Conservation (phyloP, 108 stramenopile species). For the Aurantiochytrium sp. region DNA sequence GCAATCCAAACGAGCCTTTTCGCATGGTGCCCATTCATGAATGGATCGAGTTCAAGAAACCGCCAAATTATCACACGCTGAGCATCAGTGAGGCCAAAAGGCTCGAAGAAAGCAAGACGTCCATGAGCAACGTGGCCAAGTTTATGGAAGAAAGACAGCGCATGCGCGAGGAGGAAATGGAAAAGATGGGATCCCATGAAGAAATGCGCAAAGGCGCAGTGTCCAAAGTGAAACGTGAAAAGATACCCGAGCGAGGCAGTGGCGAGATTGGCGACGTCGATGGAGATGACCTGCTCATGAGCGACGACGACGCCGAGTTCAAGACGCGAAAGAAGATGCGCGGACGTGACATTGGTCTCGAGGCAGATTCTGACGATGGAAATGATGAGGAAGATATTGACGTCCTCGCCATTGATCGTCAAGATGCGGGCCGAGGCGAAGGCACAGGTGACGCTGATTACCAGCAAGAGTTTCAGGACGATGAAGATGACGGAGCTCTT, state of each 20-base stretch:
- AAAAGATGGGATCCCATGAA: background rate
- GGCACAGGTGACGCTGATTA: background rate
- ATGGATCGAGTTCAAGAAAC: background rate
- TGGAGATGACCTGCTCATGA: background rate
- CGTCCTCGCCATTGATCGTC: background rate
- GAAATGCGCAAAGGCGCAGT: background rate
- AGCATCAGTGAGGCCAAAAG: background rate
- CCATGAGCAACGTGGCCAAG: conserved; percentile 8
- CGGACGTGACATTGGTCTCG: background rate
- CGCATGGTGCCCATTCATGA: background rate
- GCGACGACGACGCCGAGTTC: background rate
- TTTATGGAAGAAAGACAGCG: background rate
- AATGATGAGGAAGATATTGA: conserved; percentile 15
- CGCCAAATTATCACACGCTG: background rate
- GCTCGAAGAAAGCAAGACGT: background rate
- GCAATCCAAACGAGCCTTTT: background rate
- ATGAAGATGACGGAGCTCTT: conserved; percentile 2
- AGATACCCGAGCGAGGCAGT: background rate
- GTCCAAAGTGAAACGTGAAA: background rate
- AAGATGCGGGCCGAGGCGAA: background rate
- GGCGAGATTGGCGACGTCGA: background rate
- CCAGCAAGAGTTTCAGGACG: conserved; percentile 1
- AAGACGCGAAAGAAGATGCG: background rate
- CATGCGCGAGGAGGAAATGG: background rate
- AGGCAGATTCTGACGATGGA: background rate